Conservation (phyloP, 768 basidiomycete genomes). For the Suillus subluteus region DNA sequence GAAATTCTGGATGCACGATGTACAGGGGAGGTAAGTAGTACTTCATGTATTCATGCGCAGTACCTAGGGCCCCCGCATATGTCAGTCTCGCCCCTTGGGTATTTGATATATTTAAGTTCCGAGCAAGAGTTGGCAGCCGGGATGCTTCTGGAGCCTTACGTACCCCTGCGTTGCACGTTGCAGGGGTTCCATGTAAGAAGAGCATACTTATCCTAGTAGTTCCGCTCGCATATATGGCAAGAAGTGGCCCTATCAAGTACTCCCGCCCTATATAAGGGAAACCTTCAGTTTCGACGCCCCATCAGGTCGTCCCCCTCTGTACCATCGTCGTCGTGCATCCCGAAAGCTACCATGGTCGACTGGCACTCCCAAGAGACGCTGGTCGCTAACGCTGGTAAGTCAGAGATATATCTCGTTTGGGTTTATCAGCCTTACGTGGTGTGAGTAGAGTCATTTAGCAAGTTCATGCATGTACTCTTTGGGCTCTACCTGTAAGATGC, state of each 20-base stretch:
- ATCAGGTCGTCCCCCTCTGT: neutral
- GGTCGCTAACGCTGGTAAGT: constrained; percentile 49
- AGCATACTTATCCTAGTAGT: neutral
- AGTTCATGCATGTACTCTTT: constrained; percentile 61
- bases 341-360: constrained; percentile 49
- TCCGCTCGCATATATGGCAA: neutral
- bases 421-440: constrained; percentile 13
- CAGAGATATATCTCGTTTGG: constrained; percentile 2
- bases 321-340: neutral
- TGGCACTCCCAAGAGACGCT: constrained; percentile 57
- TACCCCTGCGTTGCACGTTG: neutral
- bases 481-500: constrained; percentile 60
- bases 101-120: neutral
- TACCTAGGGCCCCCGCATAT: neutral
- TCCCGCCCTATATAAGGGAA: neutral
- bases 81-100: neutral
- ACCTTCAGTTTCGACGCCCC: neutral
- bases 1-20: neutral
- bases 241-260: neutral
- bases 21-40: neutral
- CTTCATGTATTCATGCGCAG: neutral
- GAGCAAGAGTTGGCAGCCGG: neutral
- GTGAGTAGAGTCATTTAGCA: constrained; percentile 39
- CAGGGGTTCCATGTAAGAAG: constrained; percentile 6
- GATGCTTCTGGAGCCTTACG: neutral